These are phyloP conservation scores for Heliosperma pusillum DNA, from an alignment of 148 eudicot genomes.

Conservation along the genomic window DNA sequence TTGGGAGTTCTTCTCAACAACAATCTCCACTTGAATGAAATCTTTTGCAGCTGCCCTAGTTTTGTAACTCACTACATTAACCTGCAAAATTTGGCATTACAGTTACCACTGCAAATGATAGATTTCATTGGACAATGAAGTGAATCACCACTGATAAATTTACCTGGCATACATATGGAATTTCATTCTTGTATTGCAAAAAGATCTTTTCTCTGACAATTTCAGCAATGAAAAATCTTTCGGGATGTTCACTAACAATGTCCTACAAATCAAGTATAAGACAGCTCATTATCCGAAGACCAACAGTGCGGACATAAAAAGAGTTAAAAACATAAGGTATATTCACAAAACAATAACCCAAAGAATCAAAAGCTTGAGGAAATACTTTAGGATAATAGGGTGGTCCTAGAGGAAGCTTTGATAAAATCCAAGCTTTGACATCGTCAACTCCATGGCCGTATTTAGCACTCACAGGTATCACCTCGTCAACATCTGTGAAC, in stretches of 20 bases:
- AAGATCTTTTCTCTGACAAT: constrained; percentile 94
- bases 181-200: constrained; percentile 89
- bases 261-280: constrained; percentile 42
- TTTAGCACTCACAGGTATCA: constrained; percentile 98
- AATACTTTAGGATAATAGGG: constrained; percentile 82
- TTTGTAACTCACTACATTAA: constrained; percentile 82
- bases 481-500: constrained; percentile 87
- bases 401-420: constrained; percentile 91
- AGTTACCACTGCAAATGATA: not conserved
- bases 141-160: not conserved
- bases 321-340: not conserved
- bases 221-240: constrained; percentile 92
- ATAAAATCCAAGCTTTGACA: constrained; percentile 89
- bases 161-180: constrained; percentile 98
- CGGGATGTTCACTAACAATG: constrained; percentile 94
- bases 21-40: constrained; percentile 92
- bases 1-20: constrained; percentile 87
- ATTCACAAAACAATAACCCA: constrained; percentile 9
- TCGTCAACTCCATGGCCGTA: constrained; percentile 95
- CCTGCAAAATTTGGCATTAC: constrained; percentile 40
- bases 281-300: not conserved
- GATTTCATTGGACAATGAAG: not conserved
- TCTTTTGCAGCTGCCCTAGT: constrained; percentile 87
- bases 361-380: constrained; percentile 7
- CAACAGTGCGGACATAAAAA: not conserved